These are phyloP conservation scores for Phycomyces nitens DNA, from an alignment of 192 early-diverging fungal species.

Conservation along the genomic window DNA sequence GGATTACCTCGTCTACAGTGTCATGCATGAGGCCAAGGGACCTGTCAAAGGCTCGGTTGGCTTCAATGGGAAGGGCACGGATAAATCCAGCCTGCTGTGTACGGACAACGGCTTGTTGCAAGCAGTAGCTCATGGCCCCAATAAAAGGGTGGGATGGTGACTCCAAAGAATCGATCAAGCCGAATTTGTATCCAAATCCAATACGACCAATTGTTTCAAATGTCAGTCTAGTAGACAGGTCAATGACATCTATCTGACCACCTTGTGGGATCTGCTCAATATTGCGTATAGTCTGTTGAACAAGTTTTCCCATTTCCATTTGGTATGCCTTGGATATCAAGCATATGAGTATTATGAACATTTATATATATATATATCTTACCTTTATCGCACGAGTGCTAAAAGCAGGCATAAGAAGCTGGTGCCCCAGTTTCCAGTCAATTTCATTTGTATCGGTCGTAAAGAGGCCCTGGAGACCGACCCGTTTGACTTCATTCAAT, in stretches of 20 bases:
- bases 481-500: slow-evolving; percentile 40
- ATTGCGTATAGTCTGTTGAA: slow-evolving; percentile 25
- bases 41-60: slow-evolving; percentile 38
- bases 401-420: slow-evolving; percentile 59
- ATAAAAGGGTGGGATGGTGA: slow-evolving; percentile 26
- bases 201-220: slow-evolving; percentile 54
- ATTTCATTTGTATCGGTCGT: slow-evolving; percentile 45
- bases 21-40: slow-evolving; percentile 40
- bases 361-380: not conserved
- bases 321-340: slow-evolving; percentile 36
- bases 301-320: slow-evolving; percentile 43
- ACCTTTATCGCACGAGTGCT: slow-evolving; percentile 38
- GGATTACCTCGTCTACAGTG: slow-evolving; percentile 50
- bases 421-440: slow-evolving; percentile 56
- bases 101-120: slow-evolving; percentile 34
- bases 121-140: slow-evolving; percentile 35
- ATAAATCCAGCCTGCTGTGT: slow-evolving; percentile 32
- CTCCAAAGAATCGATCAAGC: slow-evolving; percentile 24
- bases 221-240: slow-evolving; percentile 53
- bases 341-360: too few relatives aligned
- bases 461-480: slow-evolving; percentile 47
- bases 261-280: slow-evolving; percentile 34
- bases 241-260: slow-evolving; percentile 35
- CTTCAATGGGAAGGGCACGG: slow-evolving; percentile 41
- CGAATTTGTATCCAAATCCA: slow-evolving; percentile 56